Conservation (phyloP, 169 alveolate genomes). For the Besnoitia besnoiti region DNA sequence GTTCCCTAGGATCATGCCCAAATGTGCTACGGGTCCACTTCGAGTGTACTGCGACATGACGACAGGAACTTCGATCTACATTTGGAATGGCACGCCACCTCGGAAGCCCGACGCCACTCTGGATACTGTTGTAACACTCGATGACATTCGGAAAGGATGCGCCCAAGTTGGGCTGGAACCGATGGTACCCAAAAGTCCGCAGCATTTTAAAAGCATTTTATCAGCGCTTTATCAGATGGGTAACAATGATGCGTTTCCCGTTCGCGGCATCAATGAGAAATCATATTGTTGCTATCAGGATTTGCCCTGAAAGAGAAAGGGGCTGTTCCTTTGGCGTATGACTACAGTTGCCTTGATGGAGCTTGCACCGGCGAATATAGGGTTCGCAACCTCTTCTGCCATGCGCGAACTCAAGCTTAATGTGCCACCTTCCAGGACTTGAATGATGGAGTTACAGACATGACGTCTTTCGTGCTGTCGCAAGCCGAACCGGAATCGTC, state of each 20-base stretch:
- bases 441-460: conserved; percentile 62
- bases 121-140: conserved; percentile 63
- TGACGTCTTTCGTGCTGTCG: conserved; percentile 50
- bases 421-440: conserved; percentile 51
- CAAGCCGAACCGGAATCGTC: conserved; percentile 32
- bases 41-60: conserved; percentile 90
- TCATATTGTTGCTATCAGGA: not conserved
- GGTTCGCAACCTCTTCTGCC: conserved; percentile 78
- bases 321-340: conserved; percentile 88
- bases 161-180: conserved; percentile 89
- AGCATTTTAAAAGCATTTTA: conserved; percentile 81
- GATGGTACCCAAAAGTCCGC: conserved; percentile 78
- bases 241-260: not conserved
- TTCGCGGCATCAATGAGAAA: not conserved
- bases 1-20: conserved; percentile 79
- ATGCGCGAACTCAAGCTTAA: not conserved
- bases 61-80: conserved; percentile 78
- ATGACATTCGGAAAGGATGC: conserved; percentile 83
- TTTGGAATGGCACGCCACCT: conserved; percentile 76
- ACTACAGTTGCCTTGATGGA: conserved; percentile 81
- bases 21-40: conserved; percentile 86
- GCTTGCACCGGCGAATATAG: conserved; percentile 83
- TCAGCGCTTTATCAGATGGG: conserved; percentile 85
- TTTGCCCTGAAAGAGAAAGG: conserved; percentile 78
- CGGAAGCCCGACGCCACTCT: conserved; percentile 74